A percentile compares a stretch with the other conserved stretches of the same genome.
Conservation (phyloP, 164 flowering plant species). For the Buxus sempervirens region DNA sequence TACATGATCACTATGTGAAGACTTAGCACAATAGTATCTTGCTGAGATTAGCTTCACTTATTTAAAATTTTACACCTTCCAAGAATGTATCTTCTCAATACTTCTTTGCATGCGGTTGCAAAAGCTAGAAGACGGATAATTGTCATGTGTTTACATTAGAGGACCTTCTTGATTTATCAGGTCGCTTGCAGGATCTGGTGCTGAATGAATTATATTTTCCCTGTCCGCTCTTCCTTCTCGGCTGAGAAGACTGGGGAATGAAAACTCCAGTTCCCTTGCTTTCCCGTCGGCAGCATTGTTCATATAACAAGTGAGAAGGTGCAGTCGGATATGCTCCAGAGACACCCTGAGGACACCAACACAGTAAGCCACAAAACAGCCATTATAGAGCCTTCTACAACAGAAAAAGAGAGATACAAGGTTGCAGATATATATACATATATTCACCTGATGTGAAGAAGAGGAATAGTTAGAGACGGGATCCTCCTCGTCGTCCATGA, state of each 20-base stretch:
- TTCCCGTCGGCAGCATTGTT: constrained; percentile 44
- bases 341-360: constrained; percentile 32
- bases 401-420: not conserved
- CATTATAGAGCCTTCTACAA: not conserved
- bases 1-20: not conserved
- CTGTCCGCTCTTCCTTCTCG: constrained; percentile 58
- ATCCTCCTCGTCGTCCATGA: constrained; percentile 74
- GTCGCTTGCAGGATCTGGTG: constrained; percentile 34
- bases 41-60: constrained; percentile 1
- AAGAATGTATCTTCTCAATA: not conserved
- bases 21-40: not conserved
- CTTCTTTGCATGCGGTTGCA: constrained; percentile 21
- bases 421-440: too few relatives aligned
- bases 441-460: constrained; percentile 52
- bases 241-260: constrained; percentile 60
- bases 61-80: constrained; percentile 9
- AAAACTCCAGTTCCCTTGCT: constrained; percentile 93
- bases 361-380: not conserved
- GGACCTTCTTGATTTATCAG: constrained; percentile 22
- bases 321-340: constrained; percentile 29
- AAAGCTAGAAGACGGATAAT: constrained; percentile 20
- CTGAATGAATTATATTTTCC: constrained; percentile 33
- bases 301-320: constrained; percentile 31
- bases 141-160: constrained; percentile 18
- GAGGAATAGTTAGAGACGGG: constrained; percentile 36